A percentile compares a stretch with the other conserved stretches of the same genome.
These are phyloP conservation scores for Phytophthora ramorum DNA, from an alignment of 352 stramenopile genomes.

Conservation along the genomic window DNA sequence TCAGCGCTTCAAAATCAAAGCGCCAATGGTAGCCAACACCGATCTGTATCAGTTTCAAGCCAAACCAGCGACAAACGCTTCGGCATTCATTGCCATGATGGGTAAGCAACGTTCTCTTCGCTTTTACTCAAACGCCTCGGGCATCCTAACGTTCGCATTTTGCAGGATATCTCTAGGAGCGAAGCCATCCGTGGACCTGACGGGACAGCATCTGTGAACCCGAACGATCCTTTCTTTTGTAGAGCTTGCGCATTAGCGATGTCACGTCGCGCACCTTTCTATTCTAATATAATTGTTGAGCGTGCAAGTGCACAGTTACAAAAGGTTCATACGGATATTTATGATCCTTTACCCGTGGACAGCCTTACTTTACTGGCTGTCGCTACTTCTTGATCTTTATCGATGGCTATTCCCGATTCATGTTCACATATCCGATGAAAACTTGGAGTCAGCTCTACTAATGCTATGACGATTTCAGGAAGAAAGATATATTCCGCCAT, in stretches of 20 bases:
- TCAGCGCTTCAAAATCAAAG: conserved; percentile 21
- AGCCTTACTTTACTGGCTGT: too few species aligned
- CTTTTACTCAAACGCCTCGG: conserved; percentile 15
- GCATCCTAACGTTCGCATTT: conserved; percentile 15
- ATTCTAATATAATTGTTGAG: conserved; percentile 30
- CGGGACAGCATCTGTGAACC: too few species aligned
- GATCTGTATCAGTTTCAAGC: conserved; percentile 21
- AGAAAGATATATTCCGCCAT: conserved; percentile 2
- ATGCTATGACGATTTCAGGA: conserved; percentile 11
- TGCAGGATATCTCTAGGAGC: conserved; percentile 15
- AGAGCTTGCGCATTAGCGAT: conserved; percentile 26
- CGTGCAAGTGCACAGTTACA: conserved; percentile 4
- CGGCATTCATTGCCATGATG: not conserved
- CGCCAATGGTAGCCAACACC: not conserved
- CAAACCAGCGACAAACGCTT: not conserved
- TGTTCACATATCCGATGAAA: conserved; percentile 26
- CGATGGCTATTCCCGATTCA: conserved; percentile 9
- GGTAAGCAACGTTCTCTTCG: conserved; percentile 9
- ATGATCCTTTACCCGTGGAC: too few species aligned
- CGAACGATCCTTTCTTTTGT: conserved; percentile 12
- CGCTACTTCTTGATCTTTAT: too few species aligned
- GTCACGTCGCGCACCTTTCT: conserved; percentile 27
- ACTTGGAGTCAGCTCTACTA: conserved; percentile 16
- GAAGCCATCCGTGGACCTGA: conserved; percentile 12
- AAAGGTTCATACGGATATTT: too few species aligned